phyloP scores from a whole-genome alignment of 257 asterid species.

The Solanum chmielewskii region DNA sequence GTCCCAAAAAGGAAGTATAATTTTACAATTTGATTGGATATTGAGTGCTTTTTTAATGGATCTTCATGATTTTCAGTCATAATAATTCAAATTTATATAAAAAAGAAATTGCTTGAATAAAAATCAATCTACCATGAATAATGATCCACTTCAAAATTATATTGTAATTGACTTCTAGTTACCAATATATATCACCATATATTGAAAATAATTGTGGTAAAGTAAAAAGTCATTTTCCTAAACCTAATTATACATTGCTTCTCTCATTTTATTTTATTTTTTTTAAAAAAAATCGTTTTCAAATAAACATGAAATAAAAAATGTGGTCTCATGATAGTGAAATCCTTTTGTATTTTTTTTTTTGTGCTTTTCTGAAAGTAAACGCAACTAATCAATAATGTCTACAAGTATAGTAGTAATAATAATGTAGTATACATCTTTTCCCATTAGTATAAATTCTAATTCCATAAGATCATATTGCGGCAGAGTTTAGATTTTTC shows the following conservation, averaged over 20 bases:
- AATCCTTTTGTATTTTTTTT: not conserved
- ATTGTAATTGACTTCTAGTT: not conserved
- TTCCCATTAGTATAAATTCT: not conserved
- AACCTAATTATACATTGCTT: not conserved
- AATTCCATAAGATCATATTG: no score
- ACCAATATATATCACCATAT: not conserved
- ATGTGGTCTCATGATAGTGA: not conserved
- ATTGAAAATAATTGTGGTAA: not conserved
- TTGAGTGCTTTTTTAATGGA: not conserved
- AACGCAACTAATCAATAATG: not conserved
- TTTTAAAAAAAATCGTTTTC: not conserved
- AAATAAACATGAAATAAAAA: not conserved
- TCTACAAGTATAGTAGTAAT: not conserved
- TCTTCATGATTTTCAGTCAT: not conserved
- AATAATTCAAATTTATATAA: not conserved
- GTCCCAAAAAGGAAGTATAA: not conserved
- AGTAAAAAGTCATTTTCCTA: not conserved
- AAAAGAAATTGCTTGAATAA: not conserved
- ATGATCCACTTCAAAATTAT: not conserved
- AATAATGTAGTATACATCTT: not conserved
- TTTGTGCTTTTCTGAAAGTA: not conserved
- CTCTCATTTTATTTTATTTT: not conserved
- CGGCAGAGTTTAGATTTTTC: fast-evolving
- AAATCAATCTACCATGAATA: not conserved
- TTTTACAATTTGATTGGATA: not conserved